Evolutionary conservation across 805 yeast species (phyloP), one percentile per base, ranked within the genome.

Genomic region (Ogataea wickerhamii): DNA sequence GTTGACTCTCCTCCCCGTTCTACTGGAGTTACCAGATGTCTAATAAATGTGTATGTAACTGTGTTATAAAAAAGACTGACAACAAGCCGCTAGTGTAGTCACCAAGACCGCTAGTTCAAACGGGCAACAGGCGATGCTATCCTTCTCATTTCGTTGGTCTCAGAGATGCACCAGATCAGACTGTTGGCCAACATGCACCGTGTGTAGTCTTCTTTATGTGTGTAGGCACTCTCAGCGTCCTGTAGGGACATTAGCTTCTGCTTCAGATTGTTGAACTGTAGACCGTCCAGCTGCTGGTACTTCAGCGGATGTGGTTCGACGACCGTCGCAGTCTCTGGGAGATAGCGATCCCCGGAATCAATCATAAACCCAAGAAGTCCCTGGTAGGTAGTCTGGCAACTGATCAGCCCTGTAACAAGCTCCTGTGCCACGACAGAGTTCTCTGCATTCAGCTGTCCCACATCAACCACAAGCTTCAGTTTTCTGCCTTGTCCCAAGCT

Each of bases 341-440:
- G 37, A 41, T 67, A 68, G 28, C 52, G 32, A 24, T 66, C 66
- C 17, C 73, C 74, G 24, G 69, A 63, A 41, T 70, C 68, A 18
- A 70, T 49, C 48, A 63, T 44, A 13, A 70, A 59, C 1, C 74
- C 74, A 4, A 66, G 31, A 5, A 67, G 43, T 20, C 49, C 43
- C 11, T 45, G 29, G 36, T 50, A 55, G 4, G 47, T 34, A 2
- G 31, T 21, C 5, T 47, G 40, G 32, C 33, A 34, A 11, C 58
- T 44, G 36, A 58, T 41, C 21, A 57, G 36, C n/a, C 22, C 28
- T 4, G 26, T 31, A 1, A 37, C 40, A 10, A 44, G 17, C 2
- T 27, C 28, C 7, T 31, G 14, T 12, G 43, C 49, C 5, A 26
- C n/a, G 2, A 20, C 18, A 28, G 30, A 45, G 17, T 39, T 40